Conservation (phyloP, 352 stramenopile species). For the Hyaloperonospora arabidopsidis region DNA sequence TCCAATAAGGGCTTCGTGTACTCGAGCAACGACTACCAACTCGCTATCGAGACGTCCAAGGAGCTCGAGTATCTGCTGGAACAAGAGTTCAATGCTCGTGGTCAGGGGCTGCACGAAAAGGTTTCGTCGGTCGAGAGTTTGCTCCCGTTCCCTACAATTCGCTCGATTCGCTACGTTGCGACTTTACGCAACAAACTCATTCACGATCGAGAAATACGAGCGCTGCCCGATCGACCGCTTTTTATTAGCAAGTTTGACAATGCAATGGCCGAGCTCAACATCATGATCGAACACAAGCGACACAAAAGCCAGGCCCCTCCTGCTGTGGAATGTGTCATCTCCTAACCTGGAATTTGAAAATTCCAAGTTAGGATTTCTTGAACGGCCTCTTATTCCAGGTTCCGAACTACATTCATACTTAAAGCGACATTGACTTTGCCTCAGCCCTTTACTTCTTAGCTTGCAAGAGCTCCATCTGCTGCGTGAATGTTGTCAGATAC, state of each 20-base stretch:
- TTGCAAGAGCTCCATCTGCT: conserved; percentile 41
- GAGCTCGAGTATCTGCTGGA: conserved; percentile 67
- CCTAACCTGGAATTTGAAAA: conserved; percentile 4
- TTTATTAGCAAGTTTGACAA: conserved; percentile 65
- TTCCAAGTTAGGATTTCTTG: background rate
- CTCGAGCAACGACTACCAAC: conserved; percentile 70
- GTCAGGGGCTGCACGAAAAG: conserved; percentile 69
- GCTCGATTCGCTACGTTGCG: conserved; percentile 69
- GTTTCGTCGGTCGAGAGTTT: conserved; percentile 38
- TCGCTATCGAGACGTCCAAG: conserved; percentile 77
- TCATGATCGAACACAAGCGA: conserved; percentile 52
- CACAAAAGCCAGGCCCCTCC: conserved; percentile 15
- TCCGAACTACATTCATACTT: conserved; percentile 3
- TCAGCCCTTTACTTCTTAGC: conserved; percentile 20
- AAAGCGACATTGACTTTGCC: background rate
- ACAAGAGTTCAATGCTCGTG: conserved; percentile 52
- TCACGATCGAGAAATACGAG: conserved; percentile 56
- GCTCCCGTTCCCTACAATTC: conserved; percentile 44
- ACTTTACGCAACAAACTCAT: conserved; percentile 78
- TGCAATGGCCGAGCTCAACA: conserved; percentile 50
- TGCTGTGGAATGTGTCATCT: conserved; percentile 25
- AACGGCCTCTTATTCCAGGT: background rate
- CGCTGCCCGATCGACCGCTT: conserved; percentile 43
- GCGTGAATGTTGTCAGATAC: conserved; percentile 43
- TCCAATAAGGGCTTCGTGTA: conserved; percentile 26